Percentiles rank a stretch among this genome's conserved stretches.
Conservation (phyloP, 2,329 filamentous ascomycete genomes). For the Fusarium sp. region DNA sequence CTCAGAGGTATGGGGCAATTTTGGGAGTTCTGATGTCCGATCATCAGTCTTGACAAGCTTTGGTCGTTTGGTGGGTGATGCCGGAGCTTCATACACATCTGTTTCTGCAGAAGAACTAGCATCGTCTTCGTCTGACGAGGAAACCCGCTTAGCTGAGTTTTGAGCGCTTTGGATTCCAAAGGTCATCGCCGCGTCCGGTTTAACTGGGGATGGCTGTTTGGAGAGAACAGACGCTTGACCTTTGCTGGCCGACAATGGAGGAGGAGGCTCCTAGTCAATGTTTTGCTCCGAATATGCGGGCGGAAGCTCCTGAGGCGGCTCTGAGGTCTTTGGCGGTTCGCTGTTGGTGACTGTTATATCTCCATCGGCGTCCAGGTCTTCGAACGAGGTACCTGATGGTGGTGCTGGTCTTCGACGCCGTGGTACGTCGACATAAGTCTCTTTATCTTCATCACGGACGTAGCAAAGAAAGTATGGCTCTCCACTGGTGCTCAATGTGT, state of each 20-base stretch:
- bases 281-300: conserved; percentile 26
- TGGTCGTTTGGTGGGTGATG: neutral
- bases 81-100: neutral
- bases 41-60: neutral
- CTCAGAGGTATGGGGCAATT: neutral
- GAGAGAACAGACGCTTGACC: neutral
- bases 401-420: conserved; percentile 46
- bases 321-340: neutral
- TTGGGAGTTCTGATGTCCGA: neutral
- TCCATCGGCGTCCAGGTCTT: conserved; percentile 37
- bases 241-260: neutral
- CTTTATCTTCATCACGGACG: conserved; percentile 73
- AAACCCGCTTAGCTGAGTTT: neutral
- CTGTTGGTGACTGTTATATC: conserved; percentile 31
- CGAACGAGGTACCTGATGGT: conserved; percentile 6
- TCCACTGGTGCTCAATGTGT: conserved; percentile 71
- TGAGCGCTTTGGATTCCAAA: neutral
- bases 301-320: conserved; percentile 10
- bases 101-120: neutral
- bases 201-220: neutral
- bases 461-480: conserved; percentile 89
- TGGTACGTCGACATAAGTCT: conserved; percentile 60
- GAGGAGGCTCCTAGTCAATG: conserved; percentile 30
- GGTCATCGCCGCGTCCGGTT: too few relatives aligned
- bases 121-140: neutral